Conservation (phyloP, 2,329 filamentous ascomycete species). For the Pyrenophora teres region DNA sequence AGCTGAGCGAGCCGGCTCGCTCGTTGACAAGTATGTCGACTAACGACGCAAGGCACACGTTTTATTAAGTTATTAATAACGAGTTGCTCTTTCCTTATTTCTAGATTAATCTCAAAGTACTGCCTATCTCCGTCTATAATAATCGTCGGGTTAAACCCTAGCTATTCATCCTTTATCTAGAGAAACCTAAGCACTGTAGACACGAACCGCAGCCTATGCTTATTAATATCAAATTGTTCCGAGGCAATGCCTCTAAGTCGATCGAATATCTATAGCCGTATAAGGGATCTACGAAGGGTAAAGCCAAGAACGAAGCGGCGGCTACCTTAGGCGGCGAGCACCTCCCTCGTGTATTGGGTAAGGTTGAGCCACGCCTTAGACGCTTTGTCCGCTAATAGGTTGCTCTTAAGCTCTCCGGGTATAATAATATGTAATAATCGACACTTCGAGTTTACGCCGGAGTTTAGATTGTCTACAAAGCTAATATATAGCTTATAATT, state of each 20-base stretch:
- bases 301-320: constrained; percentile 54
- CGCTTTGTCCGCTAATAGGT: constrained; percentile 48
- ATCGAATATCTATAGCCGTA: constrained; percentile 56
- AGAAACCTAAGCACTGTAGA: constrained; percentile 49
- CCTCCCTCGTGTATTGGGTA: constrained; percentile 52
- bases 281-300: constrained; percentile 53
- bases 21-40: not conserved
- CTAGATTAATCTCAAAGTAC: constrained; percentile 49
- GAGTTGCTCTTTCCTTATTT: constrained; percentile 29
- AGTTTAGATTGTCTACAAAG: not conserved
- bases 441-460: constrained; percentile 20
- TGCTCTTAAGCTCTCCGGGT: constrained; percentile 52
- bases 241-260: constrained; percentile 53
- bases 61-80: constrained; percentile 23
- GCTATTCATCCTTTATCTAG: constrained; percentile 38
- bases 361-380: constrained; percentile 32
- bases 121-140: constrained; percentile 14
- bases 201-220: constrained; percentile 37
- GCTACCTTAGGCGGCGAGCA: constrained; percentile 38
- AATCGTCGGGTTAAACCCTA: not conserved
- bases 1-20: too few species aligned
- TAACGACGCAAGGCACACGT: constrained; percentile 15
- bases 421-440: constrained; percentile 48
- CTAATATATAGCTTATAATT: too few species aligned
- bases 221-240: constrained; percentile 53